These are phyloP conservation scores for Cryptococcus jaspeensis DNA, from an alignment of 1,284 basidiomycete genomes.

Conservation along the genomic window DNA sequence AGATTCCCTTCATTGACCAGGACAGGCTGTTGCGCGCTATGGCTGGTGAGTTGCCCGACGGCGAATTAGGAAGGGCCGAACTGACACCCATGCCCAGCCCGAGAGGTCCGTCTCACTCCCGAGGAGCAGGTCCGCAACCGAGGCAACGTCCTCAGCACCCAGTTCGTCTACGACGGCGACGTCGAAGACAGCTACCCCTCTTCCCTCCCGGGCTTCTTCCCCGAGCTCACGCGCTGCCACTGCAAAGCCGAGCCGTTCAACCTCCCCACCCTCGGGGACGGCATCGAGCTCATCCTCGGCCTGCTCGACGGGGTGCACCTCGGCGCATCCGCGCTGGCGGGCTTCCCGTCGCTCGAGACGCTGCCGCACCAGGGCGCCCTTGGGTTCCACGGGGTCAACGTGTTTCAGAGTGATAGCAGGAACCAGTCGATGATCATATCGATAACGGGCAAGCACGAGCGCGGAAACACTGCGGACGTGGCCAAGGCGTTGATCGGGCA, in stretches of 20 bases:
- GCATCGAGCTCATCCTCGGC: constrained; percentile 79
- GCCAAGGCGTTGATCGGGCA: constrained; percentile 73
- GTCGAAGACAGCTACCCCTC: constrained; percentile 76
- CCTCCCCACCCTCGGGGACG: constrained; percentile 78
- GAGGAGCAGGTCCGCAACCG: constrained; percentile 78
- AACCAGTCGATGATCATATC: constrained; percentile 92
- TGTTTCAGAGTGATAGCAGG: constrained; percentile 84
- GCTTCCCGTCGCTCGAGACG: constrained; percentile 92
- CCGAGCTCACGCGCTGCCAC: constrained; percentile 76
- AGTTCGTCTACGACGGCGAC: constrained; percentile 68
- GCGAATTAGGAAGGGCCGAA: neutral
- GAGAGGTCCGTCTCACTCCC: constrained; percentile 70
- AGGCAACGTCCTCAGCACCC: constrained; percentile 70
- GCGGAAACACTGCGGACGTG: constrained; percentile 67
- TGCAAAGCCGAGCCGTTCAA: constrained; percentile 78
- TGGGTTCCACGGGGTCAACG: constrained; percentile 85
- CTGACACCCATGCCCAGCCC: constrained; percentile 53
- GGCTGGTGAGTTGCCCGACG: constrained; percentile 58
- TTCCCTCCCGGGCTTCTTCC: constrained; percentile 92
- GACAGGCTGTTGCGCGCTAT: constrained; percentile 75
- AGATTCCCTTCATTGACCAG: constrained; percentile 98
- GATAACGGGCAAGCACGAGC: constrained; percentile 72
- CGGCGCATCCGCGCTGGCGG: constrained; percentile 82
- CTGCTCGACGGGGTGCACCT: constrained; percentile 85
- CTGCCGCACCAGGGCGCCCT: constrained; percentile 75